Evolutionary conservation across 805 yeast genomes (phyloP).

Genomic region (Jamesozyma rosinii): DNA sequence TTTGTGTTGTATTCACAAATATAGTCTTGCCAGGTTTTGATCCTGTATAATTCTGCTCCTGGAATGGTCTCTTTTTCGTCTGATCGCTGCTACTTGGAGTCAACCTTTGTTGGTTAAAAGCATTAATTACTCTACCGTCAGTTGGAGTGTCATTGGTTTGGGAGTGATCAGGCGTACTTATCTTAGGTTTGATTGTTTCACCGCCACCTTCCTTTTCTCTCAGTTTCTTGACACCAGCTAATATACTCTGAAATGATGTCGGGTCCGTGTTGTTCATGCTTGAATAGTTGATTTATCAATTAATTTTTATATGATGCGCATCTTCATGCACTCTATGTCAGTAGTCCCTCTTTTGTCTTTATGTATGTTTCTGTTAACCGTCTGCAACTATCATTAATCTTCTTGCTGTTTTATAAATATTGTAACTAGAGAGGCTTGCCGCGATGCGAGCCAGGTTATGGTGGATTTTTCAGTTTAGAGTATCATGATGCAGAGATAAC

Average conservation of each 20-base stretch:
- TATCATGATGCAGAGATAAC: too few species aligned
- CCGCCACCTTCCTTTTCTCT: slow-evolving; percentile 34
- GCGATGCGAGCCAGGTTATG: too few species aligned
- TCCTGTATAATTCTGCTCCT: not conserved
- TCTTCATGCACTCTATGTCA: too few species aligned
- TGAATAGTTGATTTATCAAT: too few species aligned
- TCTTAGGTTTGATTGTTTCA: not conserved
- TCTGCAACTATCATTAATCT: too few species aligned
- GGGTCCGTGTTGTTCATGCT: slow-evolving; percentile 37
- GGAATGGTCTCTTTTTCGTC: slow-evolving; percentile 3
- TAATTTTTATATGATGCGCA: too few species aligned
- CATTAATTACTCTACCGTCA: slow-evolving; percentile 9
- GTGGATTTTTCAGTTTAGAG: too few species aligned
- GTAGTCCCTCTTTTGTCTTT: too few species aligned
- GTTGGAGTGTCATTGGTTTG: not conserved
- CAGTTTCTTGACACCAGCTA: slow-evolving; percentile 59
- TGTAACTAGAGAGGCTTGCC: too few species aligned
- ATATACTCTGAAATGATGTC: slow-evolving; percentile 59
- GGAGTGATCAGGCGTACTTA: not conserved
- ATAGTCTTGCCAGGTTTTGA: slow-evolving; percentile 30
- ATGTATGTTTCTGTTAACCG: too few species aligned
- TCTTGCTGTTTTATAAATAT: too few species aligned
- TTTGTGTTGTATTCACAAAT: slow-evolving; percentile 55
- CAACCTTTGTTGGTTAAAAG: slow-evolving; percentile 14
- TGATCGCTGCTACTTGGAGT: slow-evolving; percentile 10